Evolutionary conservation across 2,329 filamentous ascomycete species (phyloP), one percentile per base, ranked within the genome.

Genomic region (Colletotrichum zoysiae): DNA sequence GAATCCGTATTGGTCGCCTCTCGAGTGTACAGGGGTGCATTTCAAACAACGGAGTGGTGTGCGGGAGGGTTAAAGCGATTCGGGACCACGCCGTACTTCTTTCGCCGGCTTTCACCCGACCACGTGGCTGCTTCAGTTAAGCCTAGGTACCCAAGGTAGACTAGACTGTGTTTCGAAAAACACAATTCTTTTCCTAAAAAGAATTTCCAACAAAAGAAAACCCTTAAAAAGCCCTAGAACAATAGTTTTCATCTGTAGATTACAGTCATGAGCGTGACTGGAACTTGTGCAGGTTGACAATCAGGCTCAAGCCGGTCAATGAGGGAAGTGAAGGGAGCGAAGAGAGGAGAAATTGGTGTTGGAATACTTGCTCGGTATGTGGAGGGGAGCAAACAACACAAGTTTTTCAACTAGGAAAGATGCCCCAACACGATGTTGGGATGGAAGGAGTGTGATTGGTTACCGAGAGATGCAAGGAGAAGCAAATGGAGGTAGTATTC

Each of bases 381-480:
- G 7, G 16, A 44, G 18, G 46, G 61, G 46, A 40, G 38, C 68
- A 71, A 71, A 71, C 64, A 62, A 62, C n/a, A 11, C 14, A 33
- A n/a, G 11, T 46, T 12, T 23, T 48, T 48, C 9, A n/a, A 14
- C 2, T 20, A 46, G 30, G 16, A 23, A 23, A 44, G 11, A 53
- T 16, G 30, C 16, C 8, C 56, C 23, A 61, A 33, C 18, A 11
- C 7, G 8, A 23, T 42, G 2, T 20, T 26, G 18, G 51, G 11
- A 26, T 35, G 40, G 26, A 9, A 26, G 33, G 20, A 33, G 14
- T 16, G 14, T 70, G 9, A 70, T 73, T 70, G 66, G 70, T 33
- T 65, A 55, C 66, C 60, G 42, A 65, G 66, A 70, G 16, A 65
- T 73, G 67, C 70, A 65, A 61, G 53, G 62, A 33, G 51, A 38